Conservation (phyloP, 176 grass and related monocot species). For the Miscanthus lutarioriparius region DNA sequence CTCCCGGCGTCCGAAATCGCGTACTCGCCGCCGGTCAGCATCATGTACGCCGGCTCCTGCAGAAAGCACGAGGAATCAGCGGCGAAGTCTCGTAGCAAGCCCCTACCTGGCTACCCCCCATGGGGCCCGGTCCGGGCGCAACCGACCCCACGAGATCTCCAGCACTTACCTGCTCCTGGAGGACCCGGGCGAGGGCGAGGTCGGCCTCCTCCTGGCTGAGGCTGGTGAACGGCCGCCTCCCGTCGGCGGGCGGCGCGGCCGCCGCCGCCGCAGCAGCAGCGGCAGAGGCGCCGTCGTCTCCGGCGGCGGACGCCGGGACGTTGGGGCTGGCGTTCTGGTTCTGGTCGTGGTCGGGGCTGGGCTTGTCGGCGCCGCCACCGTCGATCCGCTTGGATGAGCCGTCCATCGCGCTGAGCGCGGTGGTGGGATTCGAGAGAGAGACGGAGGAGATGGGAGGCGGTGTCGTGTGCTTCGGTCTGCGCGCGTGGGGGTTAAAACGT, state of each 20-base stretch:
- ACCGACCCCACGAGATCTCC: neutral
- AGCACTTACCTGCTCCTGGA: conserved; percentile 75
- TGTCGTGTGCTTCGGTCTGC: neutral
- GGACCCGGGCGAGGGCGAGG: conserved; percentile 87
- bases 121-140: neutral
- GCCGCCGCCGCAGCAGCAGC: neutral
- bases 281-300: neutral
- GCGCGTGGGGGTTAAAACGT: neutral
- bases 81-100: neutral
- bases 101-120: neutral
- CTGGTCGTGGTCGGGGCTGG: conserved; percentile 30
- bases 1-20: conserved; percentile 57
- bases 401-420: conserved; percentile 47
- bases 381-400: conserved; percentile 44
- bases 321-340: conserved; percentile 43
- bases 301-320: neutral
- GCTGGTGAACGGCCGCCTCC: conserved; percentile 82
- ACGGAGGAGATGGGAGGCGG: neutral
- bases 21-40: conserved; percentile 78
- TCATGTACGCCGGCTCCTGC: conserved; percentile 96
- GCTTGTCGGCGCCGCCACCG: conserved; percentile 42
- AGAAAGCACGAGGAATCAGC: neutral
- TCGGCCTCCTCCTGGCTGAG: conserved; percentile 96
- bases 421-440: neutral
- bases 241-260: neutral